Base-by-base conservation (phyloP, 2,329 filamentous ascomycete genomes). In the Trematosphaeria pertusa region DNA sequence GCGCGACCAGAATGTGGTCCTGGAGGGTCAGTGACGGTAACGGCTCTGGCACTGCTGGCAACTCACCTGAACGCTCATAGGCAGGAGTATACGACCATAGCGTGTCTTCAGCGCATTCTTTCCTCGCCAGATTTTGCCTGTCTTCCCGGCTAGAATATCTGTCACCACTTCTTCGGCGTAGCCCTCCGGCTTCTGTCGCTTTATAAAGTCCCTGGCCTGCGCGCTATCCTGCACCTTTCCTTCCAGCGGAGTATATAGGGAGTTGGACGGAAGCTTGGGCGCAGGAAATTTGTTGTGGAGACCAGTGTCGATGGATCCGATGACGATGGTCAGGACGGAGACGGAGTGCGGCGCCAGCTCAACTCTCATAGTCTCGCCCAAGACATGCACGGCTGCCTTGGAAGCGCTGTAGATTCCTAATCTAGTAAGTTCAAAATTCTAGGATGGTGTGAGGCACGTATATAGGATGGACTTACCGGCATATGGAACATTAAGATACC, bases 311-410 rank as follows among this genome's bases (percentile, higher is more conserved):
- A 44, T 37, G 7, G 41, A 31, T 8, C 81, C 81, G 2, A 81
- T 83, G 11, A 83, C 64, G 5, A 75, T 61, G 0, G 65, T 74
- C 3, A 74, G 52, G 7, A 75, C 73, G 10, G 64, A 59, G 19
- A 75, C 72, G n/a, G 62, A 68, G 33, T 74, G 73, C 1, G 78
- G 79, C 48, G 52, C 64, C 5, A 82, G 61, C 57, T 83, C 80
- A 12, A 82, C 73, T 5, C 81, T 73, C n/a, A 54, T 31, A 2
- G 48, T 51, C 28, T 50, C 40, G 44, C 43, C 43, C 21, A 47
- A 42, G 12, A 15, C 12, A 17, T 51, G 43, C 6, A 48, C 37
- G 2, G 81, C 50, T 4, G 50, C 50, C 39, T 53, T 53, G 2
- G 40, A 31, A 2, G 49, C 42, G 24, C 43, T 48, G 33, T 83